A percentile compares a stretch with the other conserved stretches of the same genome.
Conservation (phyloP, 257 asterid genomes). For the Lantana camara region DNA sequence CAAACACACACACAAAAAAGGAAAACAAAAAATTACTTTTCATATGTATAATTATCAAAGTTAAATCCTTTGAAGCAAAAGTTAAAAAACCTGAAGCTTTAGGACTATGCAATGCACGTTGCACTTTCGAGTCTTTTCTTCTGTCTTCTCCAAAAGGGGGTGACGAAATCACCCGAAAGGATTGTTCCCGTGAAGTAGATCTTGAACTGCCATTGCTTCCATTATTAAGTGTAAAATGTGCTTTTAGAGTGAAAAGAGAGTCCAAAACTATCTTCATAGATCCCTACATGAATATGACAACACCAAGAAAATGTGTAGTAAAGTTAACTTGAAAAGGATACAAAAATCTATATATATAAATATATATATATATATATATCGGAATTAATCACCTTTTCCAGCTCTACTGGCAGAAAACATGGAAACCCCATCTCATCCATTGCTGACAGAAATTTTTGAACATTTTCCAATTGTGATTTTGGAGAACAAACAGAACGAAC, state of each 20-base stretch:
- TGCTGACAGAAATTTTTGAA: conserved; percentile 64
- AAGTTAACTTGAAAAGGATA: neutral
- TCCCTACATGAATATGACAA: conserved; percentile 51
- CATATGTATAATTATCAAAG: no score
- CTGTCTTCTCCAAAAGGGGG: conserved; percentile 56
- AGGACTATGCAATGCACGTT: conserved; percentile 54
- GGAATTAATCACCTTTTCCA: conserved; percentile 58
- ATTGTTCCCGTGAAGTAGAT: conserved; percentile 49
- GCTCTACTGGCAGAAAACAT: conserved; percentile 67
- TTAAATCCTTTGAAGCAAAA: neutral
- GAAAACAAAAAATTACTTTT: conserved; percentile 2
- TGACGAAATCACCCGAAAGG: conserved; percentile 40
- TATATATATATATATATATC: no score
- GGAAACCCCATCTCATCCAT: conserved; percentile 69
- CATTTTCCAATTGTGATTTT: conserved; percentile 41
- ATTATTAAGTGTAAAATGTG: conserved; percentile 47
- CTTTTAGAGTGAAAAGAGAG: conserved; percentile 67
- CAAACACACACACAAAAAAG: neutral
- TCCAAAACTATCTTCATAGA: conserved; percentile 73
- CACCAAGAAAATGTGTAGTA: no score
- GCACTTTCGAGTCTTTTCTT: conserved; percentile 47
- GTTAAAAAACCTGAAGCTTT: conserved; percentile 47
- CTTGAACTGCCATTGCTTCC: conserved; percentile 42
- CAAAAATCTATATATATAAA: neutral
- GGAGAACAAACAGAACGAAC: conserved; percentile 39